Base-by-base conservation (phyloP, 345 rosid genomes). In the Populus simonii region DNA sequence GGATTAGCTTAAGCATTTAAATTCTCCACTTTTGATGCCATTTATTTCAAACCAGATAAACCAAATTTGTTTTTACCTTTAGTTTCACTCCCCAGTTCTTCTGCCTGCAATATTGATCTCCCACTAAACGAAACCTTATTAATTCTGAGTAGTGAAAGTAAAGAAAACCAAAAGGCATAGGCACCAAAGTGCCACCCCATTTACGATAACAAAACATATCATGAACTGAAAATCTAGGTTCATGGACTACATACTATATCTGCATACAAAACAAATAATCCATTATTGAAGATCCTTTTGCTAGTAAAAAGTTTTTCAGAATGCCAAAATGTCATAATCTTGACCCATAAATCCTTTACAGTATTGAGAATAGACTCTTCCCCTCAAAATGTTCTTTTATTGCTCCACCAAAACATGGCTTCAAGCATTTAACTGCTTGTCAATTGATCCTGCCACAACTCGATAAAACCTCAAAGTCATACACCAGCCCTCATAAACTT, bases 41-140 rank as follows among this genome's bases (percentile, higher is more conserved):
- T 72, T 49, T 35, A 31, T 31, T 22, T 29, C 35, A 33, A 53
- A 33, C 29, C 33, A 15, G 33, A 72, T 31, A 41, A 31, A 53
- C 16, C 41, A 72, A 53, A 72, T 53, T 33, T 15, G 8, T 41
- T 43, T 8, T 43, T 29, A 8, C 17, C 51, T 38, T 23, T 68
- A 38, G 43, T 38, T 70, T 43, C 73, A 55, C 25, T 41, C 73
- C 55, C 55, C 17, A 70, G 57, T 70, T 70, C 33, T 70, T 70
- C 49, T 70, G 55, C 53, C 73, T 70, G 16, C 57, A 43, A n/a
- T 13, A 70, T 70, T 20, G 33, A 53, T 41, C 57, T 39, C 27
- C 16, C 51, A 70, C 47, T n/a, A 38, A 41, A 23, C 6, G 4
- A 20, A 18, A 0, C 23, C 62, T 57, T 59, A 59, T 59, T 23